Evolutionary conservation across 2,329 filamentous ascomycete genomes (phyloP).

Genomic region (Mycogone perniciosa): DNA sequence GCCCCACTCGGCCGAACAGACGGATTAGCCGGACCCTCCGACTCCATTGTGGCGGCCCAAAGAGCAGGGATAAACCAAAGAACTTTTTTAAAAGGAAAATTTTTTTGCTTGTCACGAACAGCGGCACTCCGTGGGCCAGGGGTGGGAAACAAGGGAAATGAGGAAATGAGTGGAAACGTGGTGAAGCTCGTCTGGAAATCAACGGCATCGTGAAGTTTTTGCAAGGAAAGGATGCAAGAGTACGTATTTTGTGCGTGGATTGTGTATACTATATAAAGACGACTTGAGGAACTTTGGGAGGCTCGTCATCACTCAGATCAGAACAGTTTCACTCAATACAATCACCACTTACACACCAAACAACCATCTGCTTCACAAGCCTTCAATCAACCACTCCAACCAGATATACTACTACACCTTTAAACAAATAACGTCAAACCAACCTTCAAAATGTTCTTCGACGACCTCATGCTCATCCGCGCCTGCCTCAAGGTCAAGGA

Average conservation of each 20-base stretch:
- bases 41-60: background rate
- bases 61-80: background rate
- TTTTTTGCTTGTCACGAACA: background rate
- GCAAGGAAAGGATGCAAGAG: background rate
- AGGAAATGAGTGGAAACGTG: background rate
- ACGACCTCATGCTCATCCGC: slow-evolving; percentile 22
- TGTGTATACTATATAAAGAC: slow-evolving; percentile 2
- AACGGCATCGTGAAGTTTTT: slow-evolving; percentile 7
- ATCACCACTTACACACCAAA: background rate
- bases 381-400: background rate
- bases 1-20: background rate
- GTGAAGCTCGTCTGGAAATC: slow-evolving; percentile 2
- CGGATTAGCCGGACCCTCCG: background rate
- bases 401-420: background rate
- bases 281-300: background rate
- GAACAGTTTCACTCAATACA: background rate
- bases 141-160: background rate
- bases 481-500: slow-evolving; percentile 2
- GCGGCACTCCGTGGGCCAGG: background rate
- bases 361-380: background rate
- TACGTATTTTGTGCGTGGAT: slow-evolving; percentile 4
- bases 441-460: slow-evolving; percentile 22
- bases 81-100: slow-evolving; percentile 1
- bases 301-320: background rate
- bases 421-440: background rate